Conservation (phyloP, 805 yeast species). For the Schwanniomyces sp. region DNA sequence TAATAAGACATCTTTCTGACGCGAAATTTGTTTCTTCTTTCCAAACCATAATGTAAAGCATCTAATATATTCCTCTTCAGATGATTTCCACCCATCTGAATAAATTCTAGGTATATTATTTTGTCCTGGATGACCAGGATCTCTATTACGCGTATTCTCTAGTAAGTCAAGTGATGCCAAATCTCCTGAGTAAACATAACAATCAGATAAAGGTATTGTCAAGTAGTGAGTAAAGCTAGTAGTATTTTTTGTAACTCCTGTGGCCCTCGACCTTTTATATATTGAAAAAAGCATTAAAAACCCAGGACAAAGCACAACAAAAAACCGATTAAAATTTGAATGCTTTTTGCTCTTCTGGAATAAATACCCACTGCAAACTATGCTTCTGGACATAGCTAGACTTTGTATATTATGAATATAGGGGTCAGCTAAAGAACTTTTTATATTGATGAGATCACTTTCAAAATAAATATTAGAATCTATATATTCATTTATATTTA, state of each 20-base stretch:
- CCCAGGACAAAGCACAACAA: slow-evolving; percentile 70
- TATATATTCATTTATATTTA: slow-evolving; percentile 53
- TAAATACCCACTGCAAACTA: slow-evolving; percentile 64
- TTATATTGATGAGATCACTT: slow-evolving; percentile 48
- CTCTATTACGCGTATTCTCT: slow-evolving; percentile 43
- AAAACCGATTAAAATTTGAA: slow-evolving; percentile 59
- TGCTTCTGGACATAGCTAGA: slow-evolving; percentile 56
- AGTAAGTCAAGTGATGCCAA: slow-evolving; percentile 59
- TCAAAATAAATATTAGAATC: slow-evolving; percentile 55
- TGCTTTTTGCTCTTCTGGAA: slow-evolving; percentile 72
- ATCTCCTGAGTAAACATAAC: slow-evolving; percentile 77
- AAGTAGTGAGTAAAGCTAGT: slow-evolving; percentile 52
- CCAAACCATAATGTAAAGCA: slow-evolving; percentile 89
- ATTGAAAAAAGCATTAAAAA: slow-evolving; percentile 58
- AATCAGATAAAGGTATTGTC: slow-evolving; percentile 61
- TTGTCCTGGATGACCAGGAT: slow-evolving; percentile 52
- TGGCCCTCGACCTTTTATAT: slow-evolving; percentile 45
- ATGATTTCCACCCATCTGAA: slow-evolving; percentile 80
- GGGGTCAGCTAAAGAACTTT: slow-evolving; percentile 53
- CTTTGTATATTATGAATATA: slow-evolving; percentile 54
- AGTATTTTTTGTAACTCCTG: slow-evolving; percentile 45
- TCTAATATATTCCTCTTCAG: slow-evolving; percentile 72
- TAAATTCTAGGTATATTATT: slow-evolving; percentile 69
- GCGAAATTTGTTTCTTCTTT: slow-evolving; percentile 49
- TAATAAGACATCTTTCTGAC: slow-evolving; percentile 10